phyloP scores from a whole-genome alignment of 2,329 filamentous ascomycete species.

The Rhynchosporium agropyri region DNA sequence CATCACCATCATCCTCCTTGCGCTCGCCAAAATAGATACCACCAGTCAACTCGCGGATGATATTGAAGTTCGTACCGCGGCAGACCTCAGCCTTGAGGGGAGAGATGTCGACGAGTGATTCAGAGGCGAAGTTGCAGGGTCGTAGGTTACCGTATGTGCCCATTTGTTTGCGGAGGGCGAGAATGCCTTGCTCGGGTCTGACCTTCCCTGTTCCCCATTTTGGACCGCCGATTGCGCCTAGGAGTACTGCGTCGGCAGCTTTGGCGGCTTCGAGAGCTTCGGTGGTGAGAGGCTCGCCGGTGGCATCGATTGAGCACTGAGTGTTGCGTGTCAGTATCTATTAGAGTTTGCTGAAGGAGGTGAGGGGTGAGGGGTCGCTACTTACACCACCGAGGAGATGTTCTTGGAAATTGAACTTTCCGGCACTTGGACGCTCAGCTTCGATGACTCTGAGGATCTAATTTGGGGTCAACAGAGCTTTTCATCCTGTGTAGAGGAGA shows the following conservation, averaged over 20 bases:
- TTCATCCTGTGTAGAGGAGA: neutral
- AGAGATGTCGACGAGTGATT: conserved; percentile 79
- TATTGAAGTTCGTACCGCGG: conserved; percentile 86
- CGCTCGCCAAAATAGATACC: conserved; percentile 96
- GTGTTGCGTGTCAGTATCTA: conserved; percentile 24
- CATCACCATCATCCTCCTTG: conserved; percentile 75
- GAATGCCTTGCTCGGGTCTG: conserved; percentile 89
- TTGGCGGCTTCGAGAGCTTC: conserved; percentile 82
- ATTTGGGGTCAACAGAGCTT: conserved; percentile 3
- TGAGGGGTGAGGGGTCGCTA: conserved; percentile 35
- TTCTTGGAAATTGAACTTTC: conserved; percentile 85
- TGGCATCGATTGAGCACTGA: conserved; percentile 85
- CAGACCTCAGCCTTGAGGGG: conserved; percentile 86
- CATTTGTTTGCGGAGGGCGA: conserved; percentile 91
- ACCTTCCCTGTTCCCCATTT: conserved; percentile 91
- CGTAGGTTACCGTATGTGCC: conserved; percentile 92
- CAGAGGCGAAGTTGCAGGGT: conserved; percentile 93
- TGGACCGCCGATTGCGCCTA: conserved; percentile 94
- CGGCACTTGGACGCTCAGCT: conserved; percentile 66
- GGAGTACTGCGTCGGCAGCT: conserved; percentile 82
- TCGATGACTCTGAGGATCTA: conserved; percentile 81
- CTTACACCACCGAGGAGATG: conserved; percentile 90
- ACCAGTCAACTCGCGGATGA: conserved; percentile 88
- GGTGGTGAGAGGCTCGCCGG: conserved; percentile 77
- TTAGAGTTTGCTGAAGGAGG: neutral